Evolutionary conservation across 306 rosid genomes (phyloP).

Genomic region (Lathyrus oleraceus): DNA sequence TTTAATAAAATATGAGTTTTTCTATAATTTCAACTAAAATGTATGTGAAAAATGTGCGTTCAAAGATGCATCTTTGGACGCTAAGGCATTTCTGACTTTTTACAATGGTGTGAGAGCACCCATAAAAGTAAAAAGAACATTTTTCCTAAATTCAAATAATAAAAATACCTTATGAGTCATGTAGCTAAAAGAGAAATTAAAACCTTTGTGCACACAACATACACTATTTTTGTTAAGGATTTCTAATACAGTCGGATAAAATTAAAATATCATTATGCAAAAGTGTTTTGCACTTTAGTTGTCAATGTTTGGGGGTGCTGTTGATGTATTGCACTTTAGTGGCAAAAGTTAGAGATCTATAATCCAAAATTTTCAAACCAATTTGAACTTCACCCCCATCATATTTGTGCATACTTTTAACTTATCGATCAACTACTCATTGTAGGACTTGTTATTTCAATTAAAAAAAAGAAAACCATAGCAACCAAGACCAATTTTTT

Average conservation of each 20-base stretch:
- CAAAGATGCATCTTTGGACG: too few relatives aligned
- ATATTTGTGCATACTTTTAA: not conserved
- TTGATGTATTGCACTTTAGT: not conserved
- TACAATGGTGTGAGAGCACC: too few relatives aligned
- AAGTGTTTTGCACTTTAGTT: not conserved
- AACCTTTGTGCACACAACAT: not conserved
- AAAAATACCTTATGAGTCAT: not conserved
- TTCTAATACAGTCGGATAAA: too few relatives aligned
- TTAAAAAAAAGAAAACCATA: not conserved
- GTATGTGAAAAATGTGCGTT: too few relatives aligned
- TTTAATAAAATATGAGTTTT: too few relatives aligned
- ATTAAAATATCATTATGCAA: too few relatives aligned
- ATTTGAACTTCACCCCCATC: not conserved
- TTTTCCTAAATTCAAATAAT: too few relatives aligned
- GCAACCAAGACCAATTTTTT: not conserved
- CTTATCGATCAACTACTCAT: not conserved
- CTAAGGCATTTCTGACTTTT: too few relatives aligned
- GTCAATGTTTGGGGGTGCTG: not conserved
- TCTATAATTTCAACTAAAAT: too few relatives aligned
- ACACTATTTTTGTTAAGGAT: not conserved
- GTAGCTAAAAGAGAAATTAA: not conserved
- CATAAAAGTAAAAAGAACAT: too few relatives aligned
- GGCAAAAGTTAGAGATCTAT: not conserved
- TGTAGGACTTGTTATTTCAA: not conserved
- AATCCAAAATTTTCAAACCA: not conserved